Base-by-base conservation (phyloP, 179 eudicot genomes). In the Carnegiea gigantea region DNA sequence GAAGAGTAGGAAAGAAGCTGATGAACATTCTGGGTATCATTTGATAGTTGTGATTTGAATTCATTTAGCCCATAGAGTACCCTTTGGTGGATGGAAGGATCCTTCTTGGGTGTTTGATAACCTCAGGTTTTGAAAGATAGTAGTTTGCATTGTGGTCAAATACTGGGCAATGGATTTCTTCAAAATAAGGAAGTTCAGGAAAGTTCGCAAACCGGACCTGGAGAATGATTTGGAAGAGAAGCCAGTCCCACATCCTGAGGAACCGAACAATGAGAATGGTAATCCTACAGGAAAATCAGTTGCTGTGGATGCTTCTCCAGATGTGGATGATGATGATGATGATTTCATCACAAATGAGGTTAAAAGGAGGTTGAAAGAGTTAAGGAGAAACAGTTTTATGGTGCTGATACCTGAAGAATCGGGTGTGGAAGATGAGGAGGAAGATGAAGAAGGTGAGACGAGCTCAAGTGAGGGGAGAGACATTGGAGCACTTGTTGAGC, bases 311-410 rank as follows among this genome's bases (percentile, higher is more conserved):
- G 74, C 91, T 73, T 51, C 87, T 36, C 76, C 83, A 18, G 97
- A 91, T 59, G 81, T 82, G 67, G 98, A 93, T 38, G 91, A 89
- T 38, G 98, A 95, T 70, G 99, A 96, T 62, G 98, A 93, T 76
- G 99, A 96, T 85, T 96, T 94, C 73, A 94, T 94, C 70, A 90
- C 88, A 9, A 90, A 94, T 81, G 99, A 96, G 88, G 99, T 94
- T 78, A 94, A 96, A 81, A 93, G 93, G 86, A 91, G 98, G 79
- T 65, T 96, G 85, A 96, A 94, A 84, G 99, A 96, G 78, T 83
- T 96, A 78, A 90, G 94, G 85, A 92, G 97, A 79, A 96, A 96
- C 82, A 96, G 98, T 54, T 96, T 94, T 82, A 94, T 96, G 99
- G 93, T 92, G 84, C 82, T 96, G 84, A 96, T 96, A 80, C 99